Evolutionary conservation across 129 eudicot genomes (phyloP).

Genomic region (Sambucus nigra): DNA sequence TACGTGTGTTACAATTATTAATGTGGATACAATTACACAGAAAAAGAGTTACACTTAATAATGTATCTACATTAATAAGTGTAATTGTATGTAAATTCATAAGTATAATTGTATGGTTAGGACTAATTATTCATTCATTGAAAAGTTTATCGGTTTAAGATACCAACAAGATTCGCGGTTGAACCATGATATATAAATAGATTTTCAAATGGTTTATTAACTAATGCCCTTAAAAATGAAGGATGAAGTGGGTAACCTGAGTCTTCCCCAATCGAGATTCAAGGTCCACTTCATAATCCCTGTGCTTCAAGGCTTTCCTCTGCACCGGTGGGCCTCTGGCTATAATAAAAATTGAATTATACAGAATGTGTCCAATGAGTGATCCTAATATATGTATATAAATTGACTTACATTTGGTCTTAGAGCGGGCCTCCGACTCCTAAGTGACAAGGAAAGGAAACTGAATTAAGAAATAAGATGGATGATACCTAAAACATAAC

Average conservation of each 20-base stretch:
- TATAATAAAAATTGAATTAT: constrained; percentile 24
- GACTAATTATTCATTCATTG: too few relatives aligned
- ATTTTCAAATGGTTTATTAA: too few relatives aligned
- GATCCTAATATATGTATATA: not conserved
- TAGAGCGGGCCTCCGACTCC: constrained; percentile 52
- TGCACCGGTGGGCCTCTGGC: constrained; percentile 92
- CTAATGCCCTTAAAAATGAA: not conserved
- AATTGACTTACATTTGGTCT: constrained; percentile 59
- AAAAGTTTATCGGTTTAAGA: too few relatives aligned
- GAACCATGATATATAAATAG: too few relatives aligned
- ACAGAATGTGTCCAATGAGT: not conserved
- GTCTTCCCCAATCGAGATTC: constrained; percentile 96
- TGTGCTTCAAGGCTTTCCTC: constrained; percentile 90
- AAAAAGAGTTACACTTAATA: too few relatives aligned
- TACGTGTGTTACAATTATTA: too few relatives aligned
- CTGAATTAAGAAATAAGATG: not conserved
- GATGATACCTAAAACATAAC: too few relatives aligned
- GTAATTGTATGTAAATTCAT: too few relatives aligned
- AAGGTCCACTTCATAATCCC: constrained; percentile 95
- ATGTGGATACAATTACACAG: too few relatives aligned
- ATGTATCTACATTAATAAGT: too few relatives aligned
- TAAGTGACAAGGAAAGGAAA: constrained; percentile 7
- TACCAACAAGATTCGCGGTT: too few relatives aligned
- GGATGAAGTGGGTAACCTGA: constrained; percentile 42
- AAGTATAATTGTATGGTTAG: too few relatives aligned